Percentiles rank a stretch among this genome's conserved stretches.
These are phyloP conservation scores for Paraurostyla sp. DNA, from an alignment of 73 alveolate genomes.

Conservation along the genomic window DNA sequence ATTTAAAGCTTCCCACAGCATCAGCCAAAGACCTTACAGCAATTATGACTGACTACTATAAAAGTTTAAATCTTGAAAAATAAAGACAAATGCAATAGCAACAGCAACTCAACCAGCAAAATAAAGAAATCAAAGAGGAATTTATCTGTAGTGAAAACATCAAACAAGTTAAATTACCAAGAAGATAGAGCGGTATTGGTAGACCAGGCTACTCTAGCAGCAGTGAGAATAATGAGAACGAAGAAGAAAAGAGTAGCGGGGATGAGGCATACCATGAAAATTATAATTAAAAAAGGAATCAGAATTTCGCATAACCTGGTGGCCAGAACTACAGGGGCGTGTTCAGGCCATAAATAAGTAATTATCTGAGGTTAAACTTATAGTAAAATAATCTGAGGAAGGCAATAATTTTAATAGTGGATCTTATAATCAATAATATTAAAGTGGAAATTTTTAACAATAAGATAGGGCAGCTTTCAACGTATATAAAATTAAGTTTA, in stretches of 20 bases:
- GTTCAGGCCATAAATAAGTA: constrained; percentile 30
- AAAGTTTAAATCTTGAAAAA: constrained; percentile 48
- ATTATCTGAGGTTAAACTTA: neutral
- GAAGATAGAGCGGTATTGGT: constrained; percentile 42
- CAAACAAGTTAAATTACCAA: neutral
- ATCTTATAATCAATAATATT: neutral
- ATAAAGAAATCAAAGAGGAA: constrained; percentile 11
- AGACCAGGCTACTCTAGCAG: constrained; percentile 49
- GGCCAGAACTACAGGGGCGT: neutral
- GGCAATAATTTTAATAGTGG: neutral
- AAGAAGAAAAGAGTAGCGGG: neutral
- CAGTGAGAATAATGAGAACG: neutral
- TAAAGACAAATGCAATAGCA: constrained; percentile 7
- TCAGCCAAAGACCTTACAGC: constrained; percentile 75
- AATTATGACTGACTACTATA: constrained; percentile 75
- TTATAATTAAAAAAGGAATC: neutral
- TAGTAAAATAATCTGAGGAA: constrained; percentile 40
- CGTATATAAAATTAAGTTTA: neutral
- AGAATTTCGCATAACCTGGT: neutral
- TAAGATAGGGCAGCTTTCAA: constrained; percentile 28
- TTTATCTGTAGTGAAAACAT: constrained; percentile 43
- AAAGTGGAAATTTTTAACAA: neutral
- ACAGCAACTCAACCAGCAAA: neutral
- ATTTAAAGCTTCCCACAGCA: constrained; percentile 71
- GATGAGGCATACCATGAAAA: neutral